phyloP scores from a whole-genome alignment of 1,284 basidiomycete genomes.

The Xerocomus minutiporus region DNA sequence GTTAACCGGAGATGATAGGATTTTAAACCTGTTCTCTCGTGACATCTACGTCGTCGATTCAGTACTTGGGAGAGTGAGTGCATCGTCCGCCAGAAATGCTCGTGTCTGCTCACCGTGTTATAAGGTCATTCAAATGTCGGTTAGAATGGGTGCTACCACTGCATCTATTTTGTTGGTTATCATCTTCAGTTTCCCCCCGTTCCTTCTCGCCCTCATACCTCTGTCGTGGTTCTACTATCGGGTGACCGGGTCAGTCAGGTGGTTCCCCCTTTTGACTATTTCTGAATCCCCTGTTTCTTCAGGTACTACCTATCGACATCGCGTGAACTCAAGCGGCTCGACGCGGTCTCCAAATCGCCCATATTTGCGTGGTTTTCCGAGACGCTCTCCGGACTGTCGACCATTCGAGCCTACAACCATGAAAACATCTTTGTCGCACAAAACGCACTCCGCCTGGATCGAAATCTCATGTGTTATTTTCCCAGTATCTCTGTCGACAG shows the following conservation, averaged over 20 bases:
- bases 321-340: conserved; percentile 87
- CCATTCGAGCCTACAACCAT: conserved; percentile 81
- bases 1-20: conserved; percentile 33
- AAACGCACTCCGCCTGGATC: conserved; percentile 79
- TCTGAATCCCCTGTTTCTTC: conserved; percentile 2
- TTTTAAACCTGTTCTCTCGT: conserved; percentile 85
- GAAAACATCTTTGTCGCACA: conserved; percentile 69
- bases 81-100: background rate
- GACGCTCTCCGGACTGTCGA: conserved; percentile 77
- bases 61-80: conserved; percentile 60
- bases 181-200: conserved; percentile 75
- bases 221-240: conserved; percentile 70
- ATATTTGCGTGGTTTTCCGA: conserved; percentile 93
- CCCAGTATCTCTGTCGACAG: conserved; percentile 72
- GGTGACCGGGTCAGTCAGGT: conserved; percentile 61
- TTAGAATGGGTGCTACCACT: conserved; percentile 58
- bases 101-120: background rate
- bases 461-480: conserved; percentile 79
- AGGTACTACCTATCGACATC: conserved; percentile 91
- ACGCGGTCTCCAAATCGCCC: conserved; percentile 86
- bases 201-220: conserved; percentile 74
- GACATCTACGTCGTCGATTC: conserved; percentile 92
- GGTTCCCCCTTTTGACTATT: conserved; percentile 5
- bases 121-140: conserved; percentile 62
- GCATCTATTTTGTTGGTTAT: conserved; percentile 79